These are phyloP conservation scores for Colletotrichum tabaci DNA, from an alignment of 2,329 filamentous ascomycete species.

Conservation along the genomic window DNA sequence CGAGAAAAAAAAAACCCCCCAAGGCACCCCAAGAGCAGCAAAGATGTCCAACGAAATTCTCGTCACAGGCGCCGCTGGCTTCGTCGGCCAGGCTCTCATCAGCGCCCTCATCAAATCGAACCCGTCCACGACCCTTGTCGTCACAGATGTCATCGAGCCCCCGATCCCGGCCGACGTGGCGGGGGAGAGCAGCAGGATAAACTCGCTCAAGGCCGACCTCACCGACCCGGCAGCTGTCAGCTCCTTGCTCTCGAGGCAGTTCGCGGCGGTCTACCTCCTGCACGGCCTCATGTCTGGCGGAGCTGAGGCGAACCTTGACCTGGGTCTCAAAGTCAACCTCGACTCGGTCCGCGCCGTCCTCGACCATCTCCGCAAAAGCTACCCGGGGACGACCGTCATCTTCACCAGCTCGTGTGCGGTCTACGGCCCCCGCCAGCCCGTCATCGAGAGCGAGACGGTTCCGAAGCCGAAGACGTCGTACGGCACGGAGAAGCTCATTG, in stretches of 20 bases:
- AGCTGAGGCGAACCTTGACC: conserved; percentile 71
- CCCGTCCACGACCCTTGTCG: conserved; percentile 59
- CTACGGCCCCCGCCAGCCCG: conserved; percentile 61
- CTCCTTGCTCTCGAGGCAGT: conserved; percentile 49
- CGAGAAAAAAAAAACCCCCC: neutral
- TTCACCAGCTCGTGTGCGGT: conserved; percentile 74
- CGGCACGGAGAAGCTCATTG: conserved; percentile 74
- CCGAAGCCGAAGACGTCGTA: conserved; percentile 72
- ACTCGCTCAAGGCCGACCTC: conserved; percentile 50
- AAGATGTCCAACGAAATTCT: conserved; percentile 59
- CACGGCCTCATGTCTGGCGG: conserved; percentile 77
- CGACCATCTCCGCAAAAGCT: conserved; percentile 62
- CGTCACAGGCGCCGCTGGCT: conserved; percentile 76
- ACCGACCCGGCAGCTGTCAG: conserved; percentile 51
- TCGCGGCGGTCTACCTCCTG: conserved; percentile 69
- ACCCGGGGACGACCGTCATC: conserved; percentile 67
- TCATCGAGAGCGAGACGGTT: conserved; percentile 58
- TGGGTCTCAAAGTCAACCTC: conserved; percentile 70
- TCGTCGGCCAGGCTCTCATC: conserved; percentile 75
- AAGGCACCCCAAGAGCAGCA: no score
- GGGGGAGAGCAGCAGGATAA: conserved; percentile 44
- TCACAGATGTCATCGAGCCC: conserved; percentile 71
- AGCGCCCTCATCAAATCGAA: conserved; percentile 65
- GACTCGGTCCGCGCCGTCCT: conserved; percentile 69
- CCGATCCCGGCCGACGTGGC: conserved; percentile 61